Conservation (phyloP, 31 red algal genomes). For the Odonthalia washingtoniensis region DNA sequence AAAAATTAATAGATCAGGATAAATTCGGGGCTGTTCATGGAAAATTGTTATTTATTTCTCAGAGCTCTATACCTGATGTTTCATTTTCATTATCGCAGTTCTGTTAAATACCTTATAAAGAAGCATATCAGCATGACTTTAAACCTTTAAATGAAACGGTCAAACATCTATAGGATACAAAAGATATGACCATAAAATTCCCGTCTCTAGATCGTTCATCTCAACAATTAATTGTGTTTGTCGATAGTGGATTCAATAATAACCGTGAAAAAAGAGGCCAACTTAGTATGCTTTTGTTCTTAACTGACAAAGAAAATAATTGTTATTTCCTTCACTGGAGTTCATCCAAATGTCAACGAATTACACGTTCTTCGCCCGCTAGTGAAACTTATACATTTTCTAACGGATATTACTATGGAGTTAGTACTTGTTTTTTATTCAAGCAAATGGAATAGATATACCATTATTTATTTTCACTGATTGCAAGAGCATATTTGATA, state of each 20-base stretch:
- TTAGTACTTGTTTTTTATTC: not conserved
- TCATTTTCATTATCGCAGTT: not conserved
- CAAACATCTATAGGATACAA: not conserved
- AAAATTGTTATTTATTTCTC: constrained; percentile 12
- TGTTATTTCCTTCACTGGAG: constrained; percentile 13
- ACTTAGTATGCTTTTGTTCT: not conserved
- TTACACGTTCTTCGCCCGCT: not conserved
- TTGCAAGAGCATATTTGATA: constrained; percentile 1
- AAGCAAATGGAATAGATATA: not conserved
- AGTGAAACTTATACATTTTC: constrained; percentile 1
- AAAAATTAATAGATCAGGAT: constrained; percentile 13
- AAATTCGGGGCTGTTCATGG: not conserved
- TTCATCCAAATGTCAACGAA: not conserved
- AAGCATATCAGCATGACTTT: not conserved
- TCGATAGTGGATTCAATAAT: constrained; percentile 6
- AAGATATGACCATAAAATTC: not conserved
- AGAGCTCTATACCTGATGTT: not conserved
- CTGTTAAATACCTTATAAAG: not conserved
- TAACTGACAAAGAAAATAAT: not conserved
- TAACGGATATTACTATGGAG: constrained; percentile 14
- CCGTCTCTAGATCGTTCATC: not conserved
- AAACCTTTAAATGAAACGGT: not conserved
- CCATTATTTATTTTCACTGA: not conserved
- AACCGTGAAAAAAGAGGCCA: not conserved
- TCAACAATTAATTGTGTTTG: not conserved